phyloP scores from a whole-genome alignment of 257 asterid genomes.

The Coffea canephora region DNA sequence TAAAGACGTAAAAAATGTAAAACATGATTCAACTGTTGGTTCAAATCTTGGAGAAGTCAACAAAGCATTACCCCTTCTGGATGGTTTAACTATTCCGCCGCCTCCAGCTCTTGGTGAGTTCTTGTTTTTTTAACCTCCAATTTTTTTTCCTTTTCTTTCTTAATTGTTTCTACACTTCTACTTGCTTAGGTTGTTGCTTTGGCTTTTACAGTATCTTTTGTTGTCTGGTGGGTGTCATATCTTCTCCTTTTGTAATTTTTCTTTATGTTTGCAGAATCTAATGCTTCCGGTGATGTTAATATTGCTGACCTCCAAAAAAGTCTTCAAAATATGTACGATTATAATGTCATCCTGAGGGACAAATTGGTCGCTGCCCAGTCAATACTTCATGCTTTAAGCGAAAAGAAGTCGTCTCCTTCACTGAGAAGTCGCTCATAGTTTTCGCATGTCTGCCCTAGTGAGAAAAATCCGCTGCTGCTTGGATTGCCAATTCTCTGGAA shows the following conservation, averaged over 20 bases:
- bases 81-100: constrained; percentile 44
- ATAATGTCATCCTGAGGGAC: constrained; percentile 49
- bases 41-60: constrained; percentile 22
- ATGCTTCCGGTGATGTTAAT: constrained; percentile 34
- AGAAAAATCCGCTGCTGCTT: background rate
- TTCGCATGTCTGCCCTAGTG: background rate
- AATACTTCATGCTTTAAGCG: constrained; percentile 24
- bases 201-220: background rate
- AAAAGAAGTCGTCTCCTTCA: constrained; percentile 26
- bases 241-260: background rate
- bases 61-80: constrained; percentile 21
- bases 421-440: background rate
- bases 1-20: constrained; percentile 24
- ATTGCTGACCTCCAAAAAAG: constrained; percentile 49
- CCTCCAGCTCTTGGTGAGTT: constrained; percentile 52
- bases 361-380: constrained; percentile 42
- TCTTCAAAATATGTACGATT: constrained; percentile 44
- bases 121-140: background rate
- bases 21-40: constrained; percentile 21
- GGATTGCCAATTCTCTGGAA: background rate
- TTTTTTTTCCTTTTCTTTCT: background rate
- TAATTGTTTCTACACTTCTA: background rate
- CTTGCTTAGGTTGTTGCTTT: background rate
- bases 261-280: constrained; percentile 34
- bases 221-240: background rate